phyloP scores from a whole-genome alignment of 2,329 filamentous ascomycete genomes.

The Pyrenochaeta sp. region DNA sequence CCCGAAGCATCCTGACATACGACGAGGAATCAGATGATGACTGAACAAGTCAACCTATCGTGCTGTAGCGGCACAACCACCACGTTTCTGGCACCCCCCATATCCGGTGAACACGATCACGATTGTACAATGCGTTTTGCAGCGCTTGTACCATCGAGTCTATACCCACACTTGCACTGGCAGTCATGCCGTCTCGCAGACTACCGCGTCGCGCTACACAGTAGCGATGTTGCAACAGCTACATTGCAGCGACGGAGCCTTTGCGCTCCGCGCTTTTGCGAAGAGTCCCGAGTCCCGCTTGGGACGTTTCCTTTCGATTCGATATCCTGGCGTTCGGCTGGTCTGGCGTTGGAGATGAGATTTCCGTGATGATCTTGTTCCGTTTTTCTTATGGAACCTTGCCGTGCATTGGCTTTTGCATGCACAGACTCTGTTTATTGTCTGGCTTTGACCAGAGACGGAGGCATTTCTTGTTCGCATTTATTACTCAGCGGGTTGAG shows the following conservation, averaged over 20 bases:
- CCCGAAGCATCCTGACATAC: constrained; percentile 30
- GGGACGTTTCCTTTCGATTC: background rate
- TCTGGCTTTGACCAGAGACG: too few species aligned
- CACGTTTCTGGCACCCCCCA: constrained; percentile 9
- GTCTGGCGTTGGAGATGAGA: constrained; percentile 1
- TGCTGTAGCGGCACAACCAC: constrained; percentile 4
- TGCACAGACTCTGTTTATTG: background rate
- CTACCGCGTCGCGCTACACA: too few species aligned
- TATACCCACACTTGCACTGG: too few species aligned
- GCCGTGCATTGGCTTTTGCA: too few species aligned
- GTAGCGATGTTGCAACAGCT: too few species aligned
- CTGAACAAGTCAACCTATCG: constrained; percentile 4
- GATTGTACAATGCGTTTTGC: too few species aligned
- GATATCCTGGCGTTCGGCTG: constrained; percentile 1
- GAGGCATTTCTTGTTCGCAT: too few species aligned
- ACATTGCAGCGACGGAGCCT: too few species aligned
- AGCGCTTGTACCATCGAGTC: too few species aligned
- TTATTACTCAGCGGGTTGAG: constrained; percentile 6
- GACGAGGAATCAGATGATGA: constrained; percentile 27
- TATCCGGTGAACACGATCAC: constrained; percentile 1
- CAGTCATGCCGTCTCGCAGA: too few species aligned
- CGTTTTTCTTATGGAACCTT: background rate
- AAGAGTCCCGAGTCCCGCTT: too few species aligned
- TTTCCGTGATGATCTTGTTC: background rate
- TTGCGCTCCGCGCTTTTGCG: too few species aligned